phyloP scores from a whole-genome alignment of 306 rosid species.

The Mimosa bimucronata region DNA sequence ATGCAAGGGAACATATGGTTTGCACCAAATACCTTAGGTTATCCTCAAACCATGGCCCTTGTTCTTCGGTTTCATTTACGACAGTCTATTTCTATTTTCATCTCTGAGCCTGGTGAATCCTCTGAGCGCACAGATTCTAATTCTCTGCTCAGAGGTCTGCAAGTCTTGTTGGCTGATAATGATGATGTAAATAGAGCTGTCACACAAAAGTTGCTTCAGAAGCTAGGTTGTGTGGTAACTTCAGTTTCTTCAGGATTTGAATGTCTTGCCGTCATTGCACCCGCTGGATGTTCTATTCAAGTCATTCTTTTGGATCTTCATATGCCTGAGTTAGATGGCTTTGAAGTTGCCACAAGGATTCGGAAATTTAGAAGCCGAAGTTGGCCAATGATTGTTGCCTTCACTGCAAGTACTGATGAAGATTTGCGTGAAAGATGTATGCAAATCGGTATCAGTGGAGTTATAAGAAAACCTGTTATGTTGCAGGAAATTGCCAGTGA shows the following conservation, averaged over 20 bases:
- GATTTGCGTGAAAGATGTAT: constrained; percentile 66
- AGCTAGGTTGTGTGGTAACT: constrained; percentile 77
- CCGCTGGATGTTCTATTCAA: constrained; percentile 55
- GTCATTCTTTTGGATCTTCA: constrained; percentile 73
- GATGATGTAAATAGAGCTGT: constrained; percentile 77
- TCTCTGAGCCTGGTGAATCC: constrained; percentile 61
- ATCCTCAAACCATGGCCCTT: constrained; percentile 69
- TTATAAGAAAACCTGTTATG: constrained; percentile 69
- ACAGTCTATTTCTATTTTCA: constrained; percentile 53
- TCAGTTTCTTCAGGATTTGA: constrained; percentile 75
- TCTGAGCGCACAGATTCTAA: constrained; percentile 59
- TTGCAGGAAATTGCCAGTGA: constrained; percentile 66
- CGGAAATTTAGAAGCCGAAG: constrained; percentile 66
- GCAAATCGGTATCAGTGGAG: constrained; percentile 75
- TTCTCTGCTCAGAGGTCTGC: constrained; percentile 67
- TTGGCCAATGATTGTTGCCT: constrained; percentile 73
- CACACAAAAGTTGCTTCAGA: constrained; percentile 67
- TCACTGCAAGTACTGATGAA: constrained; percentile 67
- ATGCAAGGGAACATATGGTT: constrained; percentile 88
- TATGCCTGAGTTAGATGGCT: constrained; percentile 78
- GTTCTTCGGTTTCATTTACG: constrained; percentile 67
- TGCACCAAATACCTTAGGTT: constrained; percentile 66
- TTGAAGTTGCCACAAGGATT: constrained; percentile 67
- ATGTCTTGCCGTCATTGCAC: constrained; percentile 62
- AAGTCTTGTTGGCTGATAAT: constrained; percentile 67